These are phyloP conservation scores for Trichoderma hamatum DNA, from an alignment of 2,329 filamentous ascomycete species.

Conservation along the genomic window DNA sequence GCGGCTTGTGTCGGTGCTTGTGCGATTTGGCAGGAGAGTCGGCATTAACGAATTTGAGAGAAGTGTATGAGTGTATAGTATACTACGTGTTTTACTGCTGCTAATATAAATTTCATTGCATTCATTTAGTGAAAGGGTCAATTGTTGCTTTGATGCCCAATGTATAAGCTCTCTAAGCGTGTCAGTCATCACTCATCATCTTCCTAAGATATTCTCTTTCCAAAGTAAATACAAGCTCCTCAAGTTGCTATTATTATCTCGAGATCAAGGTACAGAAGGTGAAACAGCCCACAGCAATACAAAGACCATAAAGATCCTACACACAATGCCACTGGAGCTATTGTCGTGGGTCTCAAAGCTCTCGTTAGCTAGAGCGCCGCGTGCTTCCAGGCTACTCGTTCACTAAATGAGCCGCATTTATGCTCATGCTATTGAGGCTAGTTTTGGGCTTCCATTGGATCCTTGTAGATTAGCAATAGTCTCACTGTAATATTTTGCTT, in stretches of 20 bases:
- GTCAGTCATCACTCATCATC: not conserved
- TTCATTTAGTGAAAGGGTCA: not conserved
- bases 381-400: not conserved
- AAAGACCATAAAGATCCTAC: not conserved
- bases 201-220: not conserved
- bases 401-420: not conserved
- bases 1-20: slow-evolving; percentile 25
- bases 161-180: not conserved
- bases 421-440: not conserved
- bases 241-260: not conserved
- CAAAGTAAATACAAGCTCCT: not conserved
- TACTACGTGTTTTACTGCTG: not conserved
- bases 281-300: not conserved
- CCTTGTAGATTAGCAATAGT: not conserved
- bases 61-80: too few relatives aligned
- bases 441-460: not conserved
- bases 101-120: not conserved
- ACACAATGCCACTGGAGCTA: not conserved
- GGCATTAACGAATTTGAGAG: not conserved
- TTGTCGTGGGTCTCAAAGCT: not conserved
- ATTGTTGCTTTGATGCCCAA: not conserved
- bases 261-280: not conserved
- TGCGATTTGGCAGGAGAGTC: not conserved
- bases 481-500: not conserved
- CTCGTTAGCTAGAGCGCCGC: not conserved